These are phyloP conservation scores for Botrytis porri DNA, from an alignment of 2,329 filamentous ascomycete genomes.

Conservation along the genomic window DNA sequence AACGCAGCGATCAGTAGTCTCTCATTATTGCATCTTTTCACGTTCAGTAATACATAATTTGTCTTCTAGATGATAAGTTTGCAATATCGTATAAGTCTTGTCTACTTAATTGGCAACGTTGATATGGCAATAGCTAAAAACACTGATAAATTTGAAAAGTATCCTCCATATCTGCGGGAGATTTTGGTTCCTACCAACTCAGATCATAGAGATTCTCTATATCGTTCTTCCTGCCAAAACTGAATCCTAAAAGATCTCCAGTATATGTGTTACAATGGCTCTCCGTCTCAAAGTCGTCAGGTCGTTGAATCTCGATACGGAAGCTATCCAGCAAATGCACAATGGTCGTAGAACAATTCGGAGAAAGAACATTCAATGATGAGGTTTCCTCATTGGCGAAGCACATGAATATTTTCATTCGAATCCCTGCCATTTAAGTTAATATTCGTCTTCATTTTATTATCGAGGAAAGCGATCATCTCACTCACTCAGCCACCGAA, in stretches of 20 bases:
- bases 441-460: not conserved
- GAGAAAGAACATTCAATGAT: not conserved
- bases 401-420: not conserved
- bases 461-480: no score
- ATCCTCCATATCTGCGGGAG: not conserved
- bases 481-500: not conserved
- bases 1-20: not conserved
- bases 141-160: not conserved
- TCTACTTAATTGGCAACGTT: not conserved
- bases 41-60: not conserved
- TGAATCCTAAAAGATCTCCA: not conserved
- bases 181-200: not conserved
- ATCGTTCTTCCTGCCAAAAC: not conserved
- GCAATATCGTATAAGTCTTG: not conserved
- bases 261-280: not conserved
- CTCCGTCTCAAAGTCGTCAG: not conserved
- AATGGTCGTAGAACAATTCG: not conserved
- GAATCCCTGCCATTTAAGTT: not conserved
- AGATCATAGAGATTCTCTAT: not conserved
- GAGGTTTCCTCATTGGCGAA: no score
- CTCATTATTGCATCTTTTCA: not conserved
- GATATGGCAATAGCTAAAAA: not conserved
- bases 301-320: no score
- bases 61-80: not conserved
- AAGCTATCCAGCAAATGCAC: not conserved